phyloP scores from a whole-genome alignment of 2,329 filamentous ascomycete species.

The Pseudocercospora eumusae region DNA sequence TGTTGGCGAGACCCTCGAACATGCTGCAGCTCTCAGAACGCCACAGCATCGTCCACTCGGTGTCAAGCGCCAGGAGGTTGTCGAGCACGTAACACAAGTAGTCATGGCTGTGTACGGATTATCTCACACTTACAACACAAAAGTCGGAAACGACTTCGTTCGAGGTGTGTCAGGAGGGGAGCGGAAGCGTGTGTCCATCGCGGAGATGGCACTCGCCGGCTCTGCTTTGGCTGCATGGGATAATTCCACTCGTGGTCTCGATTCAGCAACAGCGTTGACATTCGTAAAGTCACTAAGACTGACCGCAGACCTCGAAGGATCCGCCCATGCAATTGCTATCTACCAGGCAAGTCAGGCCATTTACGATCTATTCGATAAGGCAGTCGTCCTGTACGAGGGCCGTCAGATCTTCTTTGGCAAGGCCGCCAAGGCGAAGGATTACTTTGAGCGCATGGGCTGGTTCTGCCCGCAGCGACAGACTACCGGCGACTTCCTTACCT shows the following conservation, averaged over 20 bases:
- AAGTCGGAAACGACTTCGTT: constrained; percentile 60
- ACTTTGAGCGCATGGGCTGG: constrained; percentile 71
- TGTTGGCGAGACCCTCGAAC: constrained; percentile 59
- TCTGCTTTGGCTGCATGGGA: constrained; percentile 49
- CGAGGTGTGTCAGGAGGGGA: constrained; percentile 60
- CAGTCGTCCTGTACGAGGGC: constrained; percentile 72
- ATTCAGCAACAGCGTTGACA: constrained; percentile 60
- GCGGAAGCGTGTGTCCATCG: constrained; percentile 61
- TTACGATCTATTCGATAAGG: constrained; percentile 73
- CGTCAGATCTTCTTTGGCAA: constrained; percentile 75
- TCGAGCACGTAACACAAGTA: constrained; percentile 51
- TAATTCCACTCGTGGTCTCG: constrained; percentile 54
- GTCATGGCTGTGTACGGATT: constrained; percentile 58
- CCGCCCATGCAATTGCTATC: constrained; percentile 58
- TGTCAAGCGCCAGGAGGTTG: constrained; percentile 47
- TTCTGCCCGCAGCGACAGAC: constrained; percentile 67
- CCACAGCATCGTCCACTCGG: constrained; percentile 46
- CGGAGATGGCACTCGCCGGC: constrained; percentile 52
- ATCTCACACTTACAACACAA: constrained; percentile 58
- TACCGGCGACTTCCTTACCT: constrained; percentile 69
- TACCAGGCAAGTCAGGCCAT: constrained; percentile 56
- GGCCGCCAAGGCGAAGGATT: constrained; percentile 59
- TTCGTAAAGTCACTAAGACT: constrained; percentile 58
- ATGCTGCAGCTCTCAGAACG: constrained; percentile 56
- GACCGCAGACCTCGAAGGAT: constrained; percentile 53